Evolutionary conservation across 805 yeast genomes (phyloP), one percentile per base, ranked within the genome.

Genomic region (Candida anglica): DNA sequence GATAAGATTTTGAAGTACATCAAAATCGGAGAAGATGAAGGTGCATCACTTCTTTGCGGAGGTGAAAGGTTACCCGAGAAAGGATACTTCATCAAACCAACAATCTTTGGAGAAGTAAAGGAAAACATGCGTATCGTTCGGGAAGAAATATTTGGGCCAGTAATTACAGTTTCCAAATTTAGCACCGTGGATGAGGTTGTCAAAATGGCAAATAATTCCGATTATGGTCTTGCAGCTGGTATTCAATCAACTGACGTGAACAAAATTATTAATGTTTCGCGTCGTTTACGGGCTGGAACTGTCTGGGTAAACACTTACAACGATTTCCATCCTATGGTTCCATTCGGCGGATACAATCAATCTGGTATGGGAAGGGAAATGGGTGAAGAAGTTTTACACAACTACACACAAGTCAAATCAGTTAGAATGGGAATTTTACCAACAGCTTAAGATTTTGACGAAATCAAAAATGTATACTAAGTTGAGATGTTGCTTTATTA

Each of bases 61-160:
- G 73, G 69, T 37, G 69, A 59, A 42, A 50, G 60, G 57, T 56
- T 69, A 47, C 46, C 69, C 38, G 67, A 62, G 15, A 66, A 64
- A 37, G 95, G 94, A 3, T 85, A 60, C 61, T 86, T 63, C 56
- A 67, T 86, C 45, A 71, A 75, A 47, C 95, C 95, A 38, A 84
- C 94, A 3, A 69, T 86, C 27, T 85, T 86, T 47, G 71, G 80
- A 16, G 84, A 83, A 47, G 86, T 83, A 30, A 71, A 66, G 34
- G 79, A 79, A 41, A 56, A 69, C 20, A 79, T 81, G 76, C 66
- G 72, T 39, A 75, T 86, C 32, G 82, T 80, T 37, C 69, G 71
- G 43, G 95, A 86, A 58, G 95, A 86, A 60, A 85, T 86, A 38
- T 86, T 86, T 57, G 95, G 95, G 13, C 95, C 95, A n/a, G 95